Evolutionary conservation across 2,329 filamentous ascomycete genomes (phyloP), one percentile per base, ranked within the genome.

Genomic region (Pyrenochaeta sp.): DNA sequence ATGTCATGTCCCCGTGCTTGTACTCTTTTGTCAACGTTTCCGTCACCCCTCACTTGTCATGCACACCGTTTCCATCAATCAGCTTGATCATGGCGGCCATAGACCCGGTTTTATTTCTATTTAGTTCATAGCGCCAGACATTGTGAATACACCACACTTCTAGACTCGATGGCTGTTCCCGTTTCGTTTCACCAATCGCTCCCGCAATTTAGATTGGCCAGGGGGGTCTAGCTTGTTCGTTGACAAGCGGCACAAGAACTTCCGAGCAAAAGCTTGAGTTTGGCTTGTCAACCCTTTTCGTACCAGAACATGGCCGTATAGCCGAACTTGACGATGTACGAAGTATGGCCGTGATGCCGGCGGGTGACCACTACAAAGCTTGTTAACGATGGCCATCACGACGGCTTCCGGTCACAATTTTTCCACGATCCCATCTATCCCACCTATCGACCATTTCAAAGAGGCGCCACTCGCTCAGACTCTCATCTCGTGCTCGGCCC

Each of bases 61-160:
- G 37, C 23, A 7, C 29, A 27, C 7, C 40, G 39, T 37, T 55
- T 59, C 58, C 55, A 51, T 58, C 58, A 61, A 61, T 59, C 47
- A 31, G 48, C 48, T 9, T 10, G 11, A 20, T 26, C 18, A 15
- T 11, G 19, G 18, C 31, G 31, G 13, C 11, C 19, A 7, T 14
- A 20, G 5, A 8, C n/a, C 30, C 10, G 19, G n/a, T 19, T 22
- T 14, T 24, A 14, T 30, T 15, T 23, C 6, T 35, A 22, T 35
- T 24, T 31, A 4, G 24, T 42, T 29, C 18, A 29, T 24, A 35
- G 32, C 39, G 30, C 36, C 40, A 36, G 37, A 36, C 24, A n/a
- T 18, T 27, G 27, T 42, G 34, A 27, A 15, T 18, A 44, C 37
- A 43, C 41, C 41, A 47, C 41, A 50, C 34, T 28, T 37, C 46